phyloP scores from a whole-genome alignment of 108 stramenopile genomes.

The Pseudonitzschia pungens region DNA sequence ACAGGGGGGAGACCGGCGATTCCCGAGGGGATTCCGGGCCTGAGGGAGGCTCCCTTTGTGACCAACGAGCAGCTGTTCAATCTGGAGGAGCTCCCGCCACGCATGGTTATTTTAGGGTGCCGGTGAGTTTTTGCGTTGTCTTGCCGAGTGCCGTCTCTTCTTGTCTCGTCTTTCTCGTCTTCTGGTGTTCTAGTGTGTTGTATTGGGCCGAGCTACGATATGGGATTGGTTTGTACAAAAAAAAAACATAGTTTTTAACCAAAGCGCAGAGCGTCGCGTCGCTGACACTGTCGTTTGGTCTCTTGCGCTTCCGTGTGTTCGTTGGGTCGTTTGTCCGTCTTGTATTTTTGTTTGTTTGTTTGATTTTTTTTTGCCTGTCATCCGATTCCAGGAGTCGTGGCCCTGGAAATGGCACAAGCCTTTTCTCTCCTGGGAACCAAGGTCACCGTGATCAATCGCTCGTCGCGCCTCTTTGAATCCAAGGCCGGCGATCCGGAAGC shows the following conservation, averaged over 20 bases:
- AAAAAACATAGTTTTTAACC: no score
- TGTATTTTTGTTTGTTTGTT: background rate
- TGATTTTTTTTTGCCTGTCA: background rate
- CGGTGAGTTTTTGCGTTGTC: constrained; percentile 41
- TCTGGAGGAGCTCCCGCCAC: constrained; percentile 78
- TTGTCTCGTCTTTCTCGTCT: background rate
- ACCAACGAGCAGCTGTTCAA: constrained; percentile 94
- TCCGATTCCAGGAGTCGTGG: constrained; percentile 61
- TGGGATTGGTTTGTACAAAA: no score
- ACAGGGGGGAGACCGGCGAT: constrained; percentile 87
- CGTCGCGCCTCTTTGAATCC: constrained; percentile 60
- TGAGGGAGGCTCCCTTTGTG: constrained; percentile 80
- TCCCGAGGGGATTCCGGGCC: constrained; percentile 62
- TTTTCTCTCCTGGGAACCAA: constrained; percentile 90
- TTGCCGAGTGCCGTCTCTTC: no score
- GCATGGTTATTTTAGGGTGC: constrained; percentile 90
- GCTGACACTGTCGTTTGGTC: no score
- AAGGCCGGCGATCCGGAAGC: constrained; percentile 83
- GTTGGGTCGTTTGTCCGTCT: no score
- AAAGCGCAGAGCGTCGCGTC: no score
- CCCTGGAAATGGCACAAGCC: constrained; percentile 95
- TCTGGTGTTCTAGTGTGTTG: no score
- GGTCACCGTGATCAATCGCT: constrained; percentile 80
- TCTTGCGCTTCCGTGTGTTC: background rate
- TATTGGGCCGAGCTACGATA: no score